These are phyloP conservation scores for Diaporthe ilicicola DNA, from an alignment of 2,329 filamentous ascomycete genomes.

Conservation along the genomic window DNA sequence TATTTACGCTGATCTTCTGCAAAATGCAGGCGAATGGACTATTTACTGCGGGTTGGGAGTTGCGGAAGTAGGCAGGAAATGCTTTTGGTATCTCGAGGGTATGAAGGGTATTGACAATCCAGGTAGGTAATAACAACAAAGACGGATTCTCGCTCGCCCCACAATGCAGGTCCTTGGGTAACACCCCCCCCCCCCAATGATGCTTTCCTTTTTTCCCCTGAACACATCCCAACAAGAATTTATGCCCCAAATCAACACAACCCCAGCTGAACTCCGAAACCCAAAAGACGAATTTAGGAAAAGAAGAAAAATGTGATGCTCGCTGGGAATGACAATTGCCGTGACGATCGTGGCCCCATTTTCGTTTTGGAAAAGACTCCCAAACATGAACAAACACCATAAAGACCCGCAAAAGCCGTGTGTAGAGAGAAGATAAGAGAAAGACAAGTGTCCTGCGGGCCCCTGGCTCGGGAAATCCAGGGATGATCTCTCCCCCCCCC, in stretches of 20 bases:
- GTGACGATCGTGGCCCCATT: neutral
- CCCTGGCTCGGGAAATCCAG: neutral
- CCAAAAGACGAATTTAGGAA: neutral
- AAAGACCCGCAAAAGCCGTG: neutral
- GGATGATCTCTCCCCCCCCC: neutral
- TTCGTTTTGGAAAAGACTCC: neutral
- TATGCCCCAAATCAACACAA: neutral
- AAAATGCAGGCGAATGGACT: neutral
- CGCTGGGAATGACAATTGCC: neutral
- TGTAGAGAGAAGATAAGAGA: neutral
- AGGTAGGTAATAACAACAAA: neutral
- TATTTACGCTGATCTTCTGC: neutral
- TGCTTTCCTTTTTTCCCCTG: neutral
- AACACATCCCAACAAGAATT: neutral
- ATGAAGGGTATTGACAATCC: slow-evolving; percentile 16
- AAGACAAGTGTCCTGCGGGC: neutral
- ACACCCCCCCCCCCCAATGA: neutral
- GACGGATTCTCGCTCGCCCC: neutral
- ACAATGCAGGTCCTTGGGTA: slow-evolving; percentile 3
- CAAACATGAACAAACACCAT: neutral
- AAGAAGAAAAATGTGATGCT: slow-evolving; percentile 1
- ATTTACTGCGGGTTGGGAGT: neutral
- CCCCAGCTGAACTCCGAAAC: slow-evolving; percentile 3
- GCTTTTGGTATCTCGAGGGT: slow-evolving; percentile 12
- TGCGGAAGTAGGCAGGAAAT: neutral